Evolutionary conservation across 306 rosid species (phyloP), one percentile per base, ranked within the genome.

Genomic region (Quercus rubra): DNA sequence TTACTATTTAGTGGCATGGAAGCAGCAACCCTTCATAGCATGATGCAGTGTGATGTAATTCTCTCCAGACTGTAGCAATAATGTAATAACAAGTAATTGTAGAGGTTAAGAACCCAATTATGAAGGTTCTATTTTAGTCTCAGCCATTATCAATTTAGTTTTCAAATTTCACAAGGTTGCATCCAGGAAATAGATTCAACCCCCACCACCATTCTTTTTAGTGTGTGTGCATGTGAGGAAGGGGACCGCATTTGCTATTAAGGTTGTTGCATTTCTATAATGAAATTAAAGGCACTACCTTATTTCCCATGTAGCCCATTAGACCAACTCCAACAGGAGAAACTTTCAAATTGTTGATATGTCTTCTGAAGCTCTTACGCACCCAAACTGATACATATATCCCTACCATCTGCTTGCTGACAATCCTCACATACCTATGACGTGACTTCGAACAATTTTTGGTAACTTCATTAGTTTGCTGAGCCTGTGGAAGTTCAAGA

Each of bases 381-480:
- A 95, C 98, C 99, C 99, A 95, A 81, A 93, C 23, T 41, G 99
- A 95, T 55, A 95, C 91, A 61, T 91, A 93, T 51, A 95, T 91
- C 78, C 99, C 99, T 31, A 95, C 98, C 99, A 93, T 95, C 87
- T 95, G 99, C 92, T 95, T 95, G 89, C 99, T 91, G 77, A 95
- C 88, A 70, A 95, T 84, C 73, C 93, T 83, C n/a, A 92, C 97
- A 71, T 91, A 95, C 31, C 82, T 87, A 15, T 89, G 86, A 54
- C 80, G 83, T 13, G 86, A 78, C 73, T 86, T 86, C 62, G 3
- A 55, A 2, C 72, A 38, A 43, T 59, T 19, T 14, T 79, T 64
- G 57, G 51, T 49, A 19, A 49, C 64, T 64, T 63, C 89, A 59
- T 35, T 5, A 70, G 61, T 78, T 33, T 73, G 77, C 64, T 77